Evolutionary conservation across 805 yeast genomes (phyloP).

Genomic region (Ogataea ganodermae): DNA sequence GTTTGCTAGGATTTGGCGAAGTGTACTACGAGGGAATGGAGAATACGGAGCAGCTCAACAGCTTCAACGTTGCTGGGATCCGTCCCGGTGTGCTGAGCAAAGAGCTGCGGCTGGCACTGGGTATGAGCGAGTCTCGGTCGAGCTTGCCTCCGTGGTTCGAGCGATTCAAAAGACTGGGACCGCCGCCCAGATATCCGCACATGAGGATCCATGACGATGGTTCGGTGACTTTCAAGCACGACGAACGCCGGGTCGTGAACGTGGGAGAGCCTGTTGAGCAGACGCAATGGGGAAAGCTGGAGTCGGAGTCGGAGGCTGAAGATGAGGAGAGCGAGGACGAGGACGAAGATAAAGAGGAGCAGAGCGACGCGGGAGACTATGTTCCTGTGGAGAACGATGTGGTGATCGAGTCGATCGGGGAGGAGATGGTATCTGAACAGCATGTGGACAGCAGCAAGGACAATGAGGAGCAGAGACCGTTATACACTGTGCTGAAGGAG

Average conservation of each 20-base stretch:
- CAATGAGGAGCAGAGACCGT: conserved; percentile 21
- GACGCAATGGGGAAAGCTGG: conserved; percentile 36
- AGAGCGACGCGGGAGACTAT: conserved; percentile 32
- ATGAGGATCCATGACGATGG: conserved; percentile 48
- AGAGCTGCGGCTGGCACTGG: conserved; percentile 67
- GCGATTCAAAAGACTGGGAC: conserved; percentile 68
- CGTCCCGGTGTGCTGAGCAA: conserved; percentile 70
- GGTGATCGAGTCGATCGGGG: conserved; percentile 31
- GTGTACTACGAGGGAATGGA: conserved; percentile 72
- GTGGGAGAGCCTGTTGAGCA: conserved; percentile 30
- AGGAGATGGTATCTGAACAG: conserved; percentile 16
- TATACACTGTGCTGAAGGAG: conserved; percentile 38
- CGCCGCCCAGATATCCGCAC: conserved; percentile 80
- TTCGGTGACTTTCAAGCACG: conserved; percentile 35
- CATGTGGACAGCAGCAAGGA: conserved; percentile 10
- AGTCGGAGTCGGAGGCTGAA: conserved; percentile 38
- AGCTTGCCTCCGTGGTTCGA: conserved; percentile 79
- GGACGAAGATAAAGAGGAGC: conserved; percentile 32
- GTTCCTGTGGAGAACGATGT: conserved; percentile 30
- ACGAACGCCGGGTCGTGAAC: conserved; percentile 14
- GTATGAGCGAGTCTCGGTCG: conserved; percentile 46
- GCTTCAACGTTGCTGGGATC: conserved; percentile 35
- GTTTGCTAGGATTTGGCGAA: conserved; percentile 69
- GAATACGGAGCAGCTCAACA: conserved; percentile 35
- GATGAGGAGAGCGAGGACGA: conserved; percentile 36